Percentiles rank a stretch among this genome's conserved stretches.
Evolutionary conservation across 371 early-diverging fungal genomes (phyloP).

Genomic region (Batkoa obscura): DNA sequence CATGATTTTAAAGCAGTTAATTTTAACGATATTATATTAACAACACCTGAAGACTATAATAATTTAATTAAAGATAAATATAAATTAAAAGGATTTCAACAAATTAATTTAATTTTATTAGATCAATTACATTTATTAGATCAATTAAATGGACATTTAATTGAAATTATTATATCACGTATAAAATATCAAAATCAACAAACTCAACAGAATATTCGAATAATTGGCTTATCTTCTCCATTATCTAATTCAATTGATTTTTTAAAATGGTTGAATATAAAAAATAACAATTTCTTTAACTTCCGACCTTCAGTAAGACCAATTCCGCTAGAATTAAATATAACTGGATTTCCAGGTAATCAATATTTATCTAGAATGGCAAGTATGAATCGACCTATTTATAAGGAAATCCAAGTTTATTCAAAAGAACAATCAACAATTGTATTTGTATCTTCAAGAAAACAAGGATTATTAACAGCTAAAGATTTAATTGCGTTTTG

Average conservation of each 20-base stretch:
- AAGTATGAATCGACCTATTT: slow-evolving; percentile 93
- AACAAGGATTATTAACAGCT: slow-evolving; percentile 87
- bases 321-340: slow-evolving; percentile 85
- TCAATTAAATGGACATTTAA: slow-evolving; percentile 88
- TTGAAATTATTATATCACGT: slow-evolving; percentile 95
- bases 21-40: slow-evolving; percentile 87
- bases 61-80: slow-evolving; percentile 88
- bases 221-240: slow-evolving; percentile 96
- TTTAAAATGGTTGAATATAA: slow-evolving; percentile 88
- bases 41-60: slow-evolving; percentile 98
- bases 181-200: slow-evolving; percentile 84
- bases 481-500: slow-evolving; percentile 83
- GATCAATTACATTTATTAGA: slow-evolving; percentile 99
- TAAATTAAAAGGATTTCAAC: slow-evolving; percentile 57
- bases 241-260: slow-evolving; percentile 94
- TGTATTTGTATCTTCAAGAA: slow-evolving; percentile 91
- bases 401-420: slow-evolving; percentile 78
- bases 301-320: slow-evolving; percentile 90
- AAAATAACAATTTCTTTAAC: slow-evolving; percentile 69
- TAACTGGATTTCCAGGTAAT: slow-evolving; percentile 90
- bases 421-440: slow-evolving; percentile 84
- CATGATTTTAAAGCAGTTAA: slow-evolving; percentile 74
- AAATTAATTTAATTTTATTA: slow-evolving; percentile 79
- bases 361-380: slow-evolving; percentile 93
- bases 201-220: slow-evolving; percentile 49